phyloP scores from a whole-genome alignment of 2,329 filamentous ascomycete genomes.

The Calonectria multiphialidica region DNA sequence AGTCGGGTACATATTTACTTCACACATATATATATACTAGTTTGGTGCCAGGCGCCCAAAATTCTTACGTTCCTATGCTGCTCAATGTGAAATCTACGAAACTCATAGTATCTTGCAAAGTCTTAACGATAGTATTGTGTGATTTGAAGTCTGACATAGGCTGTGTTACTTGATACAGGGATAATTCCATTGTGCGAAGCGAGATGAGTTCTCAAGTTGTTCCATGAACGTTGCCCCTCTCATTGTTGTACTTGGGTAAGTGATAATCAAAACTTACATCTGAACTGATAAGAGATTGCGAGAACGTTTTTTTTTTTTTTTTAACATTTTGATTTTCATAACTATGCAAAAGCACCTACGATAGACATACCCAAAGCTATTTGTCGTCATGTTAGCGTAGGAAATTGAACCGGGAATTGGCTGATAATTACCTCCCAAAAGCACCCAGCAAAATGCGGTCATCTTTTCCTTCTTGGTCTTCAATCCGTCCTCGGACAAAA shows the following conservation, averaged over 20 bases:
- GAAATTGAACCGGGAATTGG: background rate
- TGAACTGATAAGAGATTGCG: background rate
- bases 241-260: background rate
- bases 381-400: constrained; percentile 4
- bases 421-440: constrained; percentile 60
- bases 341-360: constrained; percentile 49
- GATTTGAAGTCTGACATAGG: background rate
- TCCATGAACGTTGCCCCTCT: background rate
- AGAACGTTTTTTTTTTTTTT: too few relatives aligned
- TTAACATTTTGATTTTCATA: background rate
- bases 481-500: constrained; percentile 68
- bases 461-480: constrained; percentile 67
- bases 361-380: constrained; percentile 49
- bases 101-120: background rate
- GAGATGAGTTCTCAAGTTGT: background rate
- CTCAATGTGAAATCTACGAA: background rate
- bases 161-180: background rate
- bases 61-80: background rate
- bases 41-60: background rate
- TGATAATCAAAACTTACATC: background rate
- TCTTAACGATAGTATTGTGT: background rate
- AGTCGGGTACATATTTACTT: background rate
- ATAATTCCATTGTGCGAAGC: background rate
- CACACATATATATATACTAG: background rate
- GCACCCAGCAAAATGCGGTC: constrained; percentile 63